Base-by-base conservation (phyloP, 345 rosid species). In the Corchorus olitorius region DNA sequence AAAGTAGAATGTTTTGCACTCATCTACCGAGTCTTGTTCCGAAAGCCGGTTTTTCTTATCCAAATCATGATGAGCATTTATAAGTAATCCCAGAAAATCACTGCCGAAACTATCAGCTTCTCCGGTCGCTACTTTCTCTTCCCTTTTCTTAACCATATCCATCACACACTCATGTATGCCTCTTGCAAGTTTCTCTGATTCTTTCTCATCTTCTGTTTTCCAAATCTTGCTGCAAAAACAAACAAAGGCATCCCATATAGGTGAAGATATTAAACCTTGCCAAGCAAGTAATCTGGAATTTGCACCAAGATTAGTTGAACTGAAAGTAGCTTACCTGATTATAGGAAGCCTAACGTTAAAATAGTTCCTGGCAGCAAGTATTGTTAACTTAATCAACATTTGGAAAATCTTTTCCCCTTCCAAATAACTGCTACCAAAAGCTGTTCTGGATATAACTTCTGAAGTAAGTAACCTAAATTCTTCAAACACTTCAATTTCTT, bases 341-440 rank as follows among this genome's bases (percentile, higher is more conserved):
- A 62, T 64, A 2, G 86, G 89, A 82, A 84, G 3, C 74, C 74
- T 63, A n/a, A 78, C 27, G 37, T 41, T 77, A 19, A 64, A 52
- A 8, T 0, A 12, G 52, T 73, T 88, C 43, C 60, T 81, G 67
- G 50, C 0, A 5, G 53, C 8, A 34, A 86, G 62, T 20, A 41
- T 1, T 19, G 35, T 8, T 52, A 87, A 27, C 75, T 34, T 73
- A 50, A 15, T 73, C 39, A 89, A 27, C 90, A 83, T 80, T 4
- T 78, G 74, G 10, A 89, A 87, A 35, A 78, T 87, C 4, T 59
- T 64, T 52, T 88, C 41, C 35, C 87, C 87, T 72, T 87, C 86
- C 62, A 72, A n/a, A 22, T 86, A 84, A 70, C 82, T 86, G 70
- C 89, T 84, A 53, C 89, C 88, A 63, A 89, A 88, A 8, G 87